These are phyloP conservation scores for Avena eriantha DNA, from an alignment of 176 grass and related monocot species.

Conservation along the genomic window DNA sequence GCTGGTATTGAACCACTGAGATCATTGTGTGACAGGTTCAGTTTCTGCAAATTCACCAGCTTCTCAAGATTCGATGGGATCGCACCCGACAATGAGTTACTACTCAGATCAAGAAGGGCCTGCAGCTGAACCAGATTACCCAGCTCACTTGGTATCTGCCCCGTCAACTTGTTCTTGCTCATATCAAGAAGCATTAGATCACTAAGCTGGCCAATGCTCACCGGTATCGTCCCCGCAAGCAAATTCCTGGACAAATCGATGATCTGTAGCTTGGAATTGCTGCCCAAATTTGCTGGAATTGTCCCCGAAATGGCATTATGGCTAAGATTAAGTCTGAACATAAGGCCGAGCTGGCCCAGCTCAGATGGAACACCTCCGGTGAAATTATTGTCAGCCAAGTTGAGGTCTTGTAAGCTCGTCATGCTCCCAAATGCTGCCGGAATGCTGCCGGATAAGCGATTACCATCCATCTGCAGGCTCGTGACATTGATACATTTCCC, in stretches of 20 bases:
- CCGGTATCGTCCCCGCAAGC: slow-evolving; percentile 54
- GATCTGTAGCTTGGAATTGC: slow-evolving; percentile 32
- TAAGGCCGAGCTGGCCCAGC: slow-evolving; percentile 49
- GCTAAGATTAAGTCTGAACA: slow-evolving; percentile 83
- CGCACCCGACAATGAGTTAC: slow-evolving; percentile 65
- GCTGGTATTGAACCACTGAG: slow-evolving; percentile 68
- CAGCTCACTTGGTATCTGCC: slow-evolving; percentile 69
- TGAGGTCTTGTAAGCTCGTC: slow-evolving; percentile 59
- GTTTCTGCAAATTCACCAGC: slow-evolving; percentile 52
- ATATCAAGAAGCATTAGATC: slow-evolving; percentile 65
- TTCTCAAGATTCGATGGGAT: slow-evolving; percentile 74
- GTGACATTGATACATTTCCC: slow-evolving; percentile 60
- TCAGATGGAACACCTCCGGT: slow-evolving; percentile 58
- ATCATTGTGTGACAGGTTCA: slow-evolving; percentile 83
- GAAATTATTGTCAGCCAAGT: slow-evolving; percentile 67
- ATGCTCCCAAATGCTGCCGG: slow-evolving; percentile 59
- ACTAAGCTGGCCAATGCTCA: slow-evolving; percentile 40
- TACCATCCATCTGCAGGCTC: slow-evolving; percentile 56
- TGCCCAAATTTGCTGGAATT: slow-evolving; percentile 56
- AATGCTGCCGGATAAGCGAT: slow-evolving; percentile 68
- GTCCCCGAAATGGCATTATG: slow-evolving; percentile 56
- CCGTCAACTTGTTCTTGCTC: slow-evolving; percentile 72
- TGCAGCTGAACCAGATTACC: slow-evolving; percentile 72
- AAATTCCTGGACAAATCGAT: slow-evolving; percentile 76
- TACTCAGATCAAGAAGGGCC: slow-evolving; percentile 85